These are phyloP conservation scores for Penicillium dipodomyicola DNA, from an alignment of 495 filamentous ascomycete genomes.

Conservation along the genomic window DNA sequence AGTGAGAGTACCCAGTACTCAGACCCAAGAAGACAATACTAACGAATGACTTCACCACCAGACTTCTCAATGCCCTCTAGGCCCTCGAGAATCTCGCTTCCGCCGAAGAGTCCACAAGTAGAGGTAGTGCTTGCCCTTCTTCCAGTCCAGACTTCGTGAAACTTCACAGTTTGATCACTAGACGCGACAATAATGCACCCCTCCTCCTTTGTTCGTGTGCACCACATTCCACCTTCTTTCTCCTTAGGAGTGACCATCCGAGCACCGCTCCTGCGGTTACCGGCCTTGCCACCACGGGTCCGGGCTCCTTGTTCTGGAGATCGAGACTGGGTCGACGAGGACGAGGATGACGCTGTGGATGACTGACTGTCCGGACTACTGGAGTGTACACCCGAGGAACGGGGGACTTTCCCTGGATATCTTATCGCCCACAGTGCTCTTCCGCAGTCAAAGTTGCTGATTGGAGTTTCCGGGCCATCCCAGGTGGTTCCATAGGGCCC, in stretches of 20 bases:
- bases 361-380: conserved; percentile 17
- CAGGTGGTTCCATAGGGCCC: conserved; percentile 74
- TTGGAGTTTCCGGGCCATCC: conserved; percentile 48
- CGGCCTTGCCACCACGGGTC: background rate
- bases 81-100: conserved; percentile 84
- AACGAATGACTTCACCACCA: conserved; percentile 49
- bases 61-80: conserved; percentile 82
- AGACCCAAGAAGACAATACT: conserved; percentile 7
- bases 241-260: conserved; percentile 36
- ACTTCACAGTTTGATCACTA: conserved; percentile 92
- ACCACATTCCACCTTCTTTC: conserved; percentile 53
- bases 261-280: conserved; percentile 1
- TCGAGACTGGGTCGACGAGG: background rate
- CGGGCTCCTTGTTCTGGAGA: conserved; percentile 4
- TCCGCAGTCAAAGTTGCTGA: conserved; percentile 30
- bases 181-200: conserved; percentile 93
- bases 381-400: conserved; percentile 10
- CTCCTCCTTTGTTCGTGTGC: conserved; percentile 64
- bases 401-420: conserved; percentile 42
- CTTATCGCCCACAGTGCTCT: conserved; percentile 50
- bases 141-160: conserved; percentile 89
- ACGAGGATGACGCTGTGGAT: background rate
- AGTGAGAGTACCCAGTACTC: conserved; percentile 6
- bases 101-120: conserved; percentile 68
- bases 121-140: conserved; percentile 54